Base-by-base conservation (phyloP, 306 rosid genomes). In the Canavalia gladiata region DNA sequence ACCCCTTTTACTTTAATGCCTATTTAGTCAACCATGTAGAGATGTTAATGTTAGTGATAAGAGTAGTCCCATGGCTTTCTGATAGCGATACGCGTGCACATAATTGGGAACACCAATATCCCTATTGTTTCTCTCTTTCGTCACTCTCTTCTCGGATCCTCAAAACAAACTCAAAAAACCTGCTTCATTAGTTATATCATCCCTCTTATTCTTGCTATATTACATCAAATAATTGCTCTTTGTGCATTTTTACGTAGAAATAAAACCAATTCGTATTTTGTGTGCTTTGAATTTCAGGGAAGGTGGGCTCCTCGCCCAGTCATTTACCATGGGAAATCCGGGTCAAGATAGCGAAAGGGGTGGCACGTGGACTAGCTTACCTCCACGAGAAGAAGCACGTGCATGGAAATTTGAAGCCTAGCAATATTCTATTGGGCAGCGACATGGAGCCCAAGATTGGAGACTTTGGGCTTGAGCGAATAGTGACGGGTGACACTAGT, bases 351-450 rank as follows among this genome's bases (percentile, higher is more conserved):
- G 99, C 97, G 0, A 93, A 84, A 81, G 99, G 99, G 35, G 89
- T 95, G 75, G 98, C 98, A 47, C 98, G 99, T 84, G 99, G 99
- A 57, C 90, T 93, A 0, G 74, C 91, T 6, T 90, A 91, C 76
- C 98, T 95, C 76, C 99, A 95, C 63, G 99, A 95, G 49, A 95
- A 95, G 92, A 95, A 95, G 87, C 98, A 95, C 83, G 97, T 95
- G 85, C 99, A 93, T 56, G 97, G 93, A 31, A 95, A 95, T 70
- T 83, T 95, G 78, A 91, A 90, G 92, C 99, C 99, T 7, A 92
- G 90, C 68, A 93, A 95, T 81, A 82, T 95, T 85, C 93, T 95
- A 35, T 71, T 95, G 74, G 94, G 88, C 71, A 62, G 65, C 0
- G 89, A 93, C 13, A 87, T 93, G 94, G 99, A 95, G 91, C 92